Evolutionary conservation across 306 rosid genomes (phyloP).

Genomic region (Fagus sylvatica): DNA sequence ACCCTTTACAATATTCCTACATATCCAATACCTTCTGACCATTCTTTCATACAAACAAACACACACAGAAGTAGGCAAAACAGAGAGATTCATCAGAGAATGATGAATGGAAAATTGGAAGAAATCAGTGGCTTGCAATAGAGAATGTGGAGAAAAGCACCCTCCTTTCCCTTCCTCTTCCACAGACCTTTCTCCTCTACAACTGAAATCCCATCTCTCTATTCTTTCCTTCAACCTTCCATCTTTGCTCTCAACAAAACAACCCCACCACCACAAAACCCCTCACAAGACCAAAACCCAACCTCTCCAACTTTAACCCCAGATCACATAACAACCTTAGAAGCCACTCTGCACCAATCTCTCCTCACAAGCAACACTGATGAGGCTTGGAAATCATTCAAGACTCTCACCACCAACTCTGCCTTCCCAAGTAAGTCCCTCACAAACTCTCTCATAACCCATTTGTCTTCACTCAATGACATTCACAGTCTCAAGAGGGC

Average conservation of each 20-base stretch:
- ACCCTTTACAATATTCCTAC: too few relatives aligned
- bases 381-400: slow-evolving; percentile 91
- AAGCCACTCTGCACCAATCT: slow-evolving; percentile 70
- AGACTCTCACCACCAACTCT: slow-evolving; percentile 60
- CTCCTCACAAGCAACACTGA: slow-evolving; percentile 54
- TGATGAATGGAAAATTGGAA: slow-evolving; percentile 3
- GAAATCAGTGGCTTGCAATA: slow-evolving; percentile 11
- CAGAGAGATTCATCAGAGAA: not conserved
- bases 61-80: too few relatives aligned
- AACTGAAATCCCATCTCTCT: slow-evolving; percentile 58
- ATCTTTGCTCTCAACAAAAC: slow-evolving; percentile 52
- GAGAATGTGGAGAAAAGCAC: slow-evolving; percentile 49
- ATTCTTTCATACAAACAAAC: too few relatives aligned
- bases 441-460: slow-evolving; percentile 65
- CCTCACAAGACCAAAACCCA: slow-evolving; percentile 29
- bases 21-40: too few relatives aligned
- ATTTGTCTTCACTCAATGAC: slow-evolving; percentile 66
- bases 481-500: slow-evolving; percentile 76
- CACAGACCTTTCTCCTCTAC: slow-evolving; percentile 48
- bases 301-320: slow-evolving; percentile 42
- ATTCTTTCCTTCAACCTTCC: slow-evolving; percentile 91
- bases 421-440: slow-evolving; percentile 74
- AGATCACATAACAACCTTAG: slow-evolving; percentile 40
- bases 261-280: slow-evolving; percentile 27
- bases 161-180: slow-evolving; percentile 30